These are phyloP conservation scores for Globisporangium cederbergense DNA, from an alignment of 352 stramenopile species.

Conservation along the genomic window DNA sequence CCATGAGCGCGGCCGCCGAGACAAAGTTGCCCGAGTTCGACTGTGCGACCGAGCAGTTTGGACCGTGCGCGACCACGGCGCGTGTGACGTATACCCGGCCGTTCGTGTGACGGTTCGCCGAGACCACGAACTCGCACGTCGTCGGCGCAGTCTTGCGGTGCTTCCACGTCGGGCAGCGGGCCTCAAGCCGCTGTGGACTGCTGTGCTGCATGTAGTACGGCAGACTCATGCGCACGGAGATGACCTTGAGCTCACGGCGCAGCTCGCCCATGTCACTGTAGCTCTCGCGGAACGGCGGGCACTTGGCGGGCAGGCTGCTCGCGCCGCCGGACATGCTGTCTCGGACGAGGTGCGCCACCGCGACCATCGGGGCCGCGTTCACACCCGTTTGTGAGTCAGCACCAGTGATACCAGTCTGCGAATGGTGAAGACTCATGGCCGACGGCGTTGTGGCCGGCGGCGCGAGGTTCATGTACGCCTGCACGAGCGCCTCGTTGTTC, in stretches of 20 bases:
- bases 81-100: slow-evolving; percentile 71
- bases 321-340: not conserved
- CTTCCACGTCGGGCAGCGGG: slow-evolving; percentile 74
- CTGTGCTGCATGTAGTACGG: slow-evolving; percentile 84
- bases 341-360: slow-evolving; percentile 9
- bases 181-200: slow-evolving; percentile 74
- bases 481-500: slow-evolving; percentile 16
- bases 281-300: slow-evolving; percentile 64
- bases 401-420: too few species aligned
- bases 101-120: slow-evolving; percentile 74
- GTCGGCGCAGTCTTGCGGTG: slow-evolving; percentile 47
- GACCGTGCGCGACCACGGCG: slow-evolving; percentile 42
- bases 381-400: not conserved
- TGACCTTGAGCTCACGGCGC: slow-evolving; percentile 66
- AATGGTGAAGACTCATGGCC: not conserved
- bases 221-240: slow-evolving; percentile 64
- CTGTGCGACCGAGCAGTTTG: slow-evolving; percentile 45
- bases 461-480: slow-evolving; percentile 20
- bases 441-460: not conserved
- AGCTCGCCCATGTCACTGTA: slow-evolving; percentile 77
- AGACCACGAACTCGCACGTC: slow-evolving; percentile 68
- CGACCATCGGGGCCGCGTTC: not conserved
- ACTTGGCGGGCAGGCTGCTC: slow-evolving; percentile 17
- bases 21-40: slow-evolving; percentile 41
- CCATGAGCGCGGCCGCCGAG: slow-evolving; percentile 65